These are phyloP conservation scores for Blastobotrys attinorum DNA, from an alignment of 805 yeast species.

Conservation along the genomic window DNA sequence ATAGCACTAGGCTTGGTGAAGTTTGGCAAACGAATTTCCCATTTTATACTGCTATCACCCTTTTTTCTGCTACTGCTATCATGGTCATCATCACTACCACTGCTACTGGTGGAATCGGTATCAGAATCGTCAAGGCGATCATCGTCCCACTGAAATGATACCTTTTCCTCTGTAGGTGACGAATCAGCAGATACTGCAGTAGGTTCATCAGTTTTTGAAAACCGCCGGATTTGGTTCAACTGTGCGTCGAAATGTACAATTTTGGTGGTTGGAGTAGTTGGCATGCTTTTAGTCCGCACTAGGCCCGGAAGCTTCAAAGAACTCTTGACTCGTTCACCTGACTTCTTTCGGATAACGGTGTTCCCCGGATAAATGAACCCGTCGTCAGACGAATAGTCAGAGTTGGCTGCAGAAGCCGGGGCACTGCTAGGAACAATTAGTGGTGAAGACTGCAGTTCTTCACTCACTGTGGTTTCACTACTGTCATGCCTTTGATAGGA, in stretches of 20 bases:
- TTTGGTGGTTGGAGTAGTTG: slow-evolving; percentile 45
- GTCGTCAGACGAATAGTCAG: neutral
- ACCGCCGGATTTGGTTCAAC: slow-evolving; percentile 56
- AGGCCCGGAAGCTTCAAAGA: slow-evolving; percentile 45
- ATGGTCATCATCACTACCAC: slow-evolving; percentile 18
- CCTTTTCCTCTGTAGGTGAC: slow-evolving; percentile 44
- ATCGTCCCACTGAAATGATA: slow-evolving; percentile 22
- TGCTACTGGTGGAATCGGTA: slow-evolving; percentile 8
- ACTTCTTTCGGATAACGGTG: slow-evolving; percentile 64
- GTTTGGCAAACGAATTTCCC: slow-evolving; percentile 29
- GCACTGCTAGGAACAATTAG: no score
- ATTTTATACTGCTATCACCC: slow-evolving; percentile 18
- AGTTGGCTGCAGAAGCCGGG: neutral
- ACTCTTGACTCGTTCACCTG: slow-evolving; percentile 80
- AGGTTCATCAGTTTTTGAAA: slow-evolving; percentile 67
- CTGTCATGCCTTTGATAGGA: neutral
- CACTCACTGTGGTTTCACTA: neutral
- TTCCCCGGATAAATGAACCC: no score
- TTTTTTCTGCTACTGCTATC: slow-evolving; percentile 16
- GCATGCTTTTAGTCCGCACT: slow-evolving; percentile 28
- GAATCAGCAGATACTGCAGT: slow-evolving; percentile 61
- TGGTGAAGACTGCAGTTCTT: neutral
- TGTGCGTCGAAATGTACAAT: slow-evolving; percentile 76
- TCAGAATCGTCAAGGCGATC: slow-evolving; percentile 27
- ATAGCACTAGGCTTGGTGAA: slow-evolving; percentile 16